Evolutionary conservation across 2,329 filamentous ascomycete genomes (phyloP).

Genomic region (Alternaria sp.): DNA sequence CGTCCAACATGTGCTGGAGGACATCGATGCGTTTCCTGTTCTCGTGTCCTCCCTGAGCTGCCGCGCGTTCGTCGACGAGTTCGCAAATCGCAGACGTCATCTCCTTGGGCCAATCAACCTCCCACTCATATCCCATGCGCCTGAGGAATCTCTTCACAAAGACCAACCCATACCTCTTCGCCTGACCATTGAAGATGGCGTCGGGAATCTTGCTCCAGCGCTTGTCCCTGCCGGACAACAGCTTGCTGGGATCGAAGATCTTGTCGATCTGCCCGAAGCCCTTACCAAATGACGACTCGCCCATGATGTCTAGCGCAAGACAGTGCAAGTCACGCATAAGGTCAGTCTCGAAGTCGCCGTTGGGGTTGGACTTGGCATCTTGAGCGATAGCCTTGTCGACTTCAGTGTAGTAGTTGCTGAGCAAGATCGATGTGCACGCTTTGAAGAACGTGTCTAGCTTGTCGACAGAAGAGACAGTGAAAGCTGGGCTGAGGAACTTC

Average conservation of each 20-base stretch:
- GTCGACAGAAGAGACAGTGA: background rate
- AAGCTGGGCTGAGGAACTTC: conserved; percentile 2
- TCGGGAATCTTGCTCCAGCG: background rate
- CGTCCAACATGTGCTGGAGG: conserved; percentile 1
- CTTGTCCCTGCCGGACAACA: background rate
- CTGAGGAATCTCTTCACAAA: background rate
- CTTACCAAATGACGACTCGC: background rate
- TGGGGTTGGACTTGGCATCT: background rate
- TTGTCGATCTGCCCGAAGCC: conserved; percentile 4
- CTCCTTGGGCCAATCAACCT: conserved; percentile 5
- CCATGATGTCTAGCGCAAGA: conserved; percentile 3
- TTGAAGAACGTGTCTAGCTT: conserved; percentile 6
- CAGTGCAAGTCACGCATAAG: conserved; percentile 1
- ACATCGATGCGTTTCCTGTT: background rate
- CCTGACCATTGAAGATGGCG: background rate
- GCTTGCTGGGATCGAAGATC: background rate
- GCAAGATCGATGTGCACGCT: background rate
- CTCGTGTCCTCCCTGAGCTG: background rate
- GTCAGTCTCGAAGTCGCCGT: background rate
- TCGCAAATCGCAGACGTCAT: conserved; percentile 4
- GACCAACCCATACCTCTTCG: background rate
- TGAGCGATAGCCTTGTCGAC: background rate
- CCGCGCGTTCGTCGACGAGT: conserved; percentile 1
- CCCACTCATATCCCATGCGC: background rate
- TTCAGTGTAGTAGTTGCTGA: conserved; percentile 1